A percentile compares a stretch with the other conserved stretches of the same genome.
These are phyloP conservation scores for Thalassiosira mediterranea DNA, from an alignment of 352 stramenopile genomes.

Conservation along the genomic window DNA sequence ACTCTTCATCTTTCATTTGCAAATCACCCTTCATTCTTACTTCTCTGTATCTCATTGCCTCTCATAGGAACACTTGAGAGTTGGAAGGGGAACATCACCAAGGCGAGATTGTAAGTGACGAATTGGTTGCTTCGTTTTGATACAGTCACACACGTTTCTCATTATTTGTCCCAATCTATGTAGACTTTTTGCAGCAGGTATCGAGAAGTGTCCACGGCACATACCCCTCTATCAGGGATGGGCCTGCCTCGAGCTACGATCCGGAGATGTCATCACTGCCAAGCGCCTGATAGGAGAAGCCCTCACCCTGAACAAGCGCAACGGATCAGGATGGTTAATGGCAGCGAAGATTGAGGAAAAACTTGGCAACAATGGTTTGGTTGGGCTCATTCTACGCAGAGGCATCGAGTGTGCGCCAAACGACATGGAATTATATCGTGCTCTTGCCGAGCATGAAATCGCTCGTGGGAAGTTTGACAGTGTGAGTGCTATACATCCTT, in stretches of 20 bases:
- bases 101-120: conserved; percentile 48
- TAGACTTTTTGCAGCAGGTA: conserved; percentile 64
- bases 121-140: background rate
- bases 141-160: background rate
- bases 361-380: conserved; percentile 62
- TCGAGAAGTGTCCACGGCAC: conserved; percentile 66
- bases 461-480: conserved; percentile 62
- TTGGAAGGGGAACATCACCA: conserved; percentile 59
- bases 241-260: conserved; percentile 71
- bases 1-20: too few relatives aligned
- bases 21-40: too few relatives aligned
- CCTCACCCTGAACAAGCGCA: conserved; percentile 66
- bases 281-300: conserved; percentile 71
- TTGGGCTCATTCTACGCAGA: conserved; percentile 60
- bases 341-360: conserved; percentile 75
- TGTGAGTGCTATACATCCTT: conserved; percentile 31
- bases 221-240: conserved; percentile 71
- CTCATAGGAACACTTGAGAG: conserved; percentile 68
- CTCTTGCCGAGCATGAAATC: conserved; percentile 67
- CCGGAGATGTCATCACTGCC: conserved; percentile 67
- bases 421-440: conserved; percentile 63
- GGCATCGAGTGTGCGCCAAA: conserved; percentile 75
- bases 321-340: conserved; percentile 73
- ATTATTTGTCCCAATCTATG: conserved; percentile 1
- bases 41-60: too few relatives aligned